These are phyloP conservation scores for Scedosporium apiospermum DNA, from an alignment of 2,329 filamentous ascomycete genomes.

Conservation along the genomic window DNA sequence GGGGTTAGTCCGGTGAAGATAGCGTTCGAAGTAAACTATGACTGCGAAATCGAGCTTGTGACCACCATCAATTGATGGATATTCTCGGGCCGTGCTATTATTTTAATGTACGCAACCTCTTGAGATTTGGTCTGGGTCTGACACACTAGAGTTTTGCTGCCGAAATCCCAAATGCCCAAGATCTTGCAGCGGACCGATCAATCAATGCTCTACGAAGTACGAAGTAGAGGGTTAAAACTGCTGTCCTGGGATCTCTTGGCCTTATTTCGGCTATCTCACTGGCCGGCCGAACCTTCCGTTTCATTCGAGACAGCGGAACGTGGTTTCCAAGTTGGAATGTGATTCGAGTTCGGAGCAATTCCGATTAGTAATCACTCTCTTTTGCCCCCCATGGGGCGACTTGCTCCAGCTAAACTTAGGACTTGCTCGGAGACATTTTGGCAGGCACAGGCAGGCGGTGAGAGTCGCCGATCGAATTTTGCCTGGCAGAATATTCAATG, in stretches of 20 bases:
- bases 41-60: neutral
- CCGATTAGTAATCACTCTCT: neutral
- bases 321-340: neutral
- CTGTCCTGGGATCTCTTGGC: neutral
- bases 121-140: neutral
- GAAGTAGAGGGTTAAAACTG: neutral
- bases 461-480: neutral
- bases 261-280: neutral
- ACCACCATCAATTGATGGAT: neutral
- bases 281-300: neutral
- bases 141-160: neutral
- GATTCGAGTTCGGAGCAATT: neutral
- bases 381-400: neutral
- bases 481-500: slow-evolving; percentile 3
- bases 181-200: neutral
- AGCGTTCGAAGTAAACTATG: neutral
- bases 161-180: neutral
- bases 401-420: too few relatives aligned
- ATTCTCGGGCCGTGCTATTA: neutral
- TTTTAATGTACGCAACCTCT: neutral
- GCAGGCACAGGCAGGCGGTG: neutral
- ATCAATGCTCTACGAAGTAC: neutral
- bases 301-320: too few relatives aligned
- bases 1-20: neutral
- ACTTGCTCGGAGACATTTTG: neutral